A percentile compares a stretch with the other conserved stretches of the same genome.
phyloP scores from a whole-genome alignment of 306 rosid species.

The Parietaria judaica region DNA sequence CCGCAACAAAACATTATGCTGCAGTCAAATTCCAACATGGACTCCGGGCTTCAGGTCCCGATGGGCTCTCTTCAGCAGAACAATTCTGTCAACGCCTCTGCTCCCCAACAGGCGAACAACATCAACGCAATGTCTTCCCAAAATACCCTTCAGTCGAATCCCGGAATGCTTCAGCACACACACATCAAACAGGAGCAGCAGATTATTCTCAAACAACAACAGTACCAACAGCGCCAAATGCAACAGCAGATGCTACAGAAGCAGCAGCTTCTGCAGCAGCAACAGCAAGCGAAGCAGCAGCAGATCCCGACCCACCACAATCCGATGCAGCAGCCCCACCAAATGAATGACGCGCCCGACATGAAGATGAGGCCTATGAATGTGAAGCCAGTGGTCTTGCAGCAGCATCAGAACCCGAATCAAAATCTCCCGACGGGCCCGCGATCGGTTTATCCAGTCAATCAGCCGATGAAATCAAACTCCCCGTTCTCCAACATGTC shows the following conservation, averaged over 20 bases:
- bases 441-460: slow-evolving; percentile 58
- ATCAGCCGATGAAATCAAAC: slow-evolving; percentile 63
- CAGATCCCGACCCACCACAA: slow-evolving; percentile 60
- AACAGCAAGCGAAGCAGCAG: slow-evolving; percentile 22
- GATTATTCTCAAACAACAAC: slow-evolving; percentile 42
- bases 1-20: slow-evolving; percentile 54
- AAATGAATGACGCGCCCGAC: slow-evolving; percentile 61
- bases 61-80: slow-evolving; percentile 56
- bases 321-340: slow-evolving; percentile 63
- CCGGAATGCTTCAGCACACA: slow-evolving; percentile 55
- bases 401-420: slow-evolving; percentile 32
- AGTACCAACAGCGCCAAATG: slow-evolving; percentile 53
- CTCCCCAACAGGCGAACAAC: slow-evolving; percentile 53
- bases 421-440: slow-evolving; percentile 38
- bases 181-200: slow-evolving; percentile 67
- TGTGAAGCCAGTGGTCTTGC: slow-evolving; percentile 63
- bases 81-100: slow-evolving; percentile 48
- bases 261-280: slow-evolving; percentile 48
- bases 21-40: slow-evolving; percentile 54
- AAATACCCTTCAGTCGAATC: slow-evolving; percentile 44
- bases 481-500: slow-evolving; percentile 42
- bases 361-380: slow-evolving; percentile 53
- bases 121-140: slow-evolving; percentile 47
- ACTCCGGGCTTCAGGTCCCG: slow-evolving; percentile 54
- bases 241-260: slow-evolving; percentile 37